Evolutionary conservation across 345 rosid genomes (phyloP).

Genomic region (Brassica nigra): DNA sequence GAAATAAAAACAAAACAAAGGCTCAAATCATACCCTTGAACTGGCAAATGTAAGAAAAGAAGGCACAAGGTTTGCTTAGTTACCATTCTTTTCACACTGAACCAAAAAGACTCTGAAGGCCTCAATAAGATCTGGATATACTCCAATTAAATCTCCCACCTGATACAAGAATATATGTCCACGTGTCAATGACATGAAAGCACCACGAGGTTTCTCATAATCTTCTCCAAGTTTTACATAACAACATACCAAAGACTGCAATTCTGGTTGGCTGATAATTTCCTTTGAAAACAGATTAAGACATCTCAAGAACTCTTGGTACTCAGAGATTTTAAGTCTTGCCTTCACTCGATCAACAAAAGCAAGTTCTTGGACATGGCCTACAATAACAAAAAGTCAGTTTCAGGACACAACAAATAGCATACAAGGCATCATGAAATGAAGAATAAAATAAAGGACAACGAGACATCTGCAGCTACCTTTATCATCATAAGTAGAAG

Average conservation of each 20-base stretch:
- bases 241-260: slow-evolving; percentile 86
- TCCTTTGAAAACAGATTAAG: slow-evolving; percentile 84
- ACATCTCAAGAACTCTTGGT: slow-evolving; percentile 81
- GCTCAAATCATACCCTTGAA: slow-evolving; percentile 4
- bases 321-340: slow-evolving; percentile 63
- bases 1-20: slow-evolving; percentile 29
- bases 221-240: neutral
- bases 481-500: slow-evolving; percentile 70
- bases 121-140: slow-evolving; percentile 82
- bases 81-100: slow-evolving; percentile 87
- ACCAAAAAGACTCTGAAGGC: slow-evolving; percentile 83
- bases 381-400: slow-evolving; percentile 46
- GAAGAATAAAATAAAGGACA: neutral
- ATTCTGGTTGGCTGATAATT: slow-evolving; percentile 72
- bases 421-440: no score
- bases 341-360: slow-evolving; percentile 87
- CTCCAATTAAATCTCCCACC: slow-evolving; percentile 78
- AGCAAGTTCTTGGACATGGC: slow-evolving; percentile 66
- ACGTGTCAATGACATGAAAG: neutral
- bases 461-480: slow-evolving; percentile 50
- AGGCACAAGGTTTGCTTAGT: slow-evolving; percentile 21
- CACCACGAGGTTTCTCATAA: neutral
- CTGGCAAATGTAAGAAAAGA: slow-evolving; percentile 4
- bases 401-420: no score
- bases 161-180: slow-evolving; percentile 41